Base-by-base conservation (phyloP, 306 rosid species). In the Vicia villosa region DNA sequence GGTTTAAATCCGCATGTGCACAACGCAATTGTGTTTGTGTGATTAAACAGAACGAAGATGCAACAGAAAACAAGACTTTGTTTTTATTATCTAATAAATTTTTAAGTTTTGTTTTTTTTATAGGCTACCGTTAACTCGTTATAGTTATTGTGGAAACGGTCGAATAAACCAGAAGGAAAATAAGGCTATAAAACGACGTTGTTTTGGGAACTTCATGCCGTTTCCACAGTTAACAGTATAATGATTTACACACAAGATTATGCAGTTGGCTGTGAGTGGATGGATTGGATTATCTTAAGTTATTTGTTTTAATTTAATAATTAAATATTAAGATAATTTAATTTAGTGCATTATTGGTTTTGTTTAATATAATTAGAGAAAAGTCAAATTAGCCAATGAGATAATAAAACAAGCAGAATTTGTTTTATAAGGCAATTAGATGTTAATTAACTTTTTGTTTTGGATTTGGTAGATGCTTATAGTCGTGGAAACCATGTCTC, bases 1-100 rank as follows among this genome's bases (percentile, higher is more conserved):
- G 84, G 86, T 82, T 83, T 84, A 75, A 76, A 72, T 76, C 76
- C 74, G 83, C 91, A 74, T 59, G 79, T 73, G 82, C 77, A 14
- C 54, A 38, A 30, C 19, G 58, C 50, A 59, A 32, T 9, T 12
- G 40, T 42, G 55, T 5, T 32, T 46, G 14, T 51, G 38, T 41
- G 54, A 56, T 74, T 12, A 14, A 8, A 8, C 32, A 10, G 45
- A 69, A 56, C 7, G 14, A 38, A n/a, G 14, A 22, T 56, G 19
- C 10, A 28, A 13, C 28, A 59, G 36, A 32, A 63, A 21, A 22
- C 26, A 22, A 54, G 15, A 46, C 15, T 64, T 58, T 54, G 14
- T 75, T 38, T 12, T 3, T 49, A 49, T 49, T 17, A 17, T 17
- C 20, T 47, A 9, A 47, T 2, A 47, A 6, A 7, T 3, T 37